Conservation (phyloP, 371 early-diverging fungal species). For the Scutellospora calospora region DNA sequence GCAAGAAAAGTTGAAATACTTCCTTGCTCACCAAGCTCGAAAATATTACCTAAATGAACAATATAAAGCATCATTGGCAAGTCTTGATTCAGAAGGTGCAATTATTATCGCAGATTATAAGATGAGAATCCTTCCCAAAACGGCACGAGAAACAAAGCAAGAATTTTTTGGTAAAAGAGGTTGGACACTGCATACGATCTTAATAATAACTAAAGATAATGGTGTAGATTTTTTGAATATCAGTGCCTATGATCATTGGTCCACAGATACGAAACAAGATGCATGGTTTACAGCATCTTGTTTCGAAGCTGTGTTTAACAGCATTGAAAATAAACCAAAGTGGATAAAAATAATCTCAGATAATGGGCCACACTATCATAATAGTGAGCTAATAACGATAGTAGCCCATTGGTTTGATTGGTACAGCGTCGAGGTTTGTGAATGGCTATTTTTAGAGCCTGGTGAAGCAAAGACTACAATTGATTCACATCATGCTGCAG, state of each 20-base stretch:
- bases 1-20: background rate
- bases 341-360: too few relatives aligned
- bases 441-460: constrained; percentile 12
- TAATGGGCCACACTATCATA: background rate
- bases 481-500: background rate
- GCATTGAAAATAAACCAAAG: too few relatives aligned
- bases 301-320: background rate
- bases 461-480: constrained; percentile 19
- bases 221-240: background rate
- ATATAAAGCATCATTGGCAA: too few relatives aligned
- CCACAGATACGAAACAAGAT: too few relatives aligned
- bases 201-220: background rate
- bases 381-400: background rate
- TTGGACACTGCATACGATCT: background rate
- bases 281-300: too few relatives aligned
- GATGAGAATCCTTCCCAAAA: background rate
- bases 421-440: background rate
- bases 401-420: background rate
- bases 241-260: constrained; percentile 1
- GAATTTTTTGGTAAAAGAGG: too few relatives aligned
- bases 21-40: background rate
- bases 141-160: background rate
- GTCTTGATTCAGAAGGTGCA: too few relatives aligned
- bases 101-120: background rate
- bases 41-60: too few relatives aligned